These are phyloP conservation scores for Psidium guajava DNA, from an alignment of 345 rosid genomes.

Conservation along the genomic window DNA sequence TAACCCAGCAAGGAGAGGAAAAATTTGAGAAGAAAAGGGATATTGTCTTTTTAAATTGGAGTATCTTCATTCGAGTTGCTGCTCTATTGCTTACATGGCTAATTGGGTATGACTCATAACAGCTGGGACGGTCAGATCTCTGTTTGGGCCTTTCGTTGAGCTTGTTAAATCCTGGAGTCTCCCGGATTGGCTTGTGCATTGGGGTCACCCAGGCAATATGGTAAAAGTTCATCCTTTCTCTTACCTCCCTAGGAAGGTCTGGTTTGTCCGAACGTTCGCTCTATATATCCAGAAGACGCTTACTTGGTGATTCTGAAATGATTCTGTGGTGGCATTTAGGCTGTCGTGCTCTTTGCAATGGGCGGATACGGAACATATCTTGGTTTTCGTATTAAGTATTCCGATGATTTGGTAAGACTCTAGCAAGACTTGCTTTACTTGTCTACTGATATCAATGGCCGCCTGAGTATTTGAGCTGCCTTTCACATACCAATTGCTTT, in stretches of 20 bases:
- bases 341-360: conserved; percentile 94
- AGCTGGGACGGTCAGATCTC: conserved; percentile 66
- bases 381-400: conserved; percentile 68
- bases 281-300: background rate
- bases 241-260: background rate
- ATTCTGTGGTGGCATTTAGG: conserved; percentile 18
- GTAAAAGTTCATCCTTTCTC: conserved; percentile 14
- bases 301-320: background rate
- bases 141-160: conserved; percentile 70
- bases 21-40: too few relatives aligned
- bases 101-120: background rate
- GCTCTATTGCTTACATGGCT: background rate
- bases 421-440: background rate
- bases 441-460: background rate
- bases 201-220: conserved; percentile 97
- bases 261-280: background rate
- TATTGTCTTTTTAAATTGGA: too few relatives aligned
- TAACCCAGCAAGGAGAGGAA: too few relatives aligned
- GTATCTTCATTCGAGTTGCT: background rate
- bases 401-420: conserved; percentile 61
- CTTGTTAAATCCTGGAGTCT: conserved; percentile 63
- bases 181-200: conserved; percentile 89
- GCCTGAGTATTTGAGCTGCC: background rate
- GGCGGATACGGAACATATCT: conserved; percentile 93
- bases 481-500: background rate